phyloP scores from a whole-genome alignment of 371 early-diverging fungal genomes.

The Mucor velutinosus region DNA sequence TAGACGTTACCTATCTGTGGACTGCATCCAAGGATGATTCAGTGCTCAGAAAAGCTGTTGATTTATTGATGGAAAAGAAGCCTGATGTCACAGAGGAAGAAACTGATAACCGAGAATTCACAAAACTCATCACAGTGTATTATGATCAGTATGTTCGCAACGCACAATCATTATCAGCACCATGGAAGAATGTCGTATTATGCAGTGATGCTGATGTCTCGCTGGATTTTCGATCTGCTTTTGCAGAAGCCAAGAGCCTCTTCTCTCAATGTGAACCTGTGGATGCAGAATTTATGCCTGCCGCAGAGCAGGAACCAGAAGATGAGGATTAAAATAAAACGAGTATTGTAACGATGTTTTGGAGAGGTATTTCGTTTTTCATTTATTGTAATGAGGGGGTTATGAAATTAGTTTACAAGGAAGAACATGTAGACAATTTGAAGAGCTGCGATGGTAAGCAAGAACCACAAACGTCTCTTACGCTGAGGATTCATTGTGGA shows the following conservation, averaged over 20 bases:
- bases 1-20: constrained; percentile 39
- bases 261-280: constrained; percentile 50
- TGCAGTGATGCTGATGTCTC: constrained; percentile 47
- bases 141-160: constrained; percentile 51
- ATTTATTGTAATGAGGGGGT: background rate
- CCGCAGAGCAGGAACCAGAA: constrained; percentile 52
- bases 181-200: constrained; percentile 37
- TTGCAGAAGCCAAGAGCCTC: constrained; percentile 47
- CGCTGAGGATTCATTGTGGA: constrained; percentile 78
- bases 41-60: constrained; percentile 23
- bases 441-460: constrained; percentile 82
- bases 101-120: background rate
- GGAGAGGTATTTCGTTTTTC: background rate
- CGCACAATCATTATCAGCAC: constrained; percentile 21
- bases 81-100: constrained; percentile 1
- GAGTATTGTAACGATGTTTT: background rate
- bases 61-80: constrained; percentile 27
- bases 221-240: constrained; percentile 53
- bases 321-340: constrained; percentile 25
- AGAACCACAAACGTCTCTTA: constrained; percentile 84
- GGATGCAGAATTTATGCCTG: constrained; percentile 61
- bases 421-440: constrained; percentile 85
- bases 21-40: constrained; percentile 30
- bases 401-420: constrained; percentile 56
- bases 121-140: constrained; percentile 34